These are phyloP conservation scores for Colletotrichum trifolii DNA, from an alignment of 2,329 filamentous ascomycete species.

Conservation along the genomic window DNA sequence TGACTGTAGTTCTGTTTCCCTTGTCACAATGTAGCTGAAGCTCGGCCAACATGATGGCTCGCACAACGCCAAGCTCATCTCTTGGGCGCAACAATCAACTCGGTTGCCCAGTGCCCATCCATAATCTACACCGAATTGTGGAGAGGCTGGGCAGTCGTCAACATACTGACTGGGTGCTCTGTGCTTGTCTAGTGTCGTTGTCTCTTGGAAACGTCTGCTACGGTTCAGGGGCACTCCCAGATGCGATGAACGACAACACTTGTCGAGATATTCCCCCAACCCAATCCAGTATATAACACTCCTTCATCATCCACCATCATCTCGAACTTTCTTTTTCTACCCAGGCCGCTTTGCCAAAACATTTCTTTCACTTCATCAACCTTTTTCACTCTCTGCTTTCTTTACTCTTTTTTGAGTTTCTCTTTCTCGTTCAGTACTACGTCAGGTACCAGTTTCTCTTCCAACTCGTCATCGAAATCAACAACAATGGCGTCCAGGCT, in stretches of 20 bases:
- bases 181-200: background rate
- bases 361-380: slow-evolving; percentile 12
- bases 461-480: background rate
- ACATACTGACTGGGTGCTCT: slow-evolving; percentile 6
- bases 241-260: slow-evolving; percentile 9
- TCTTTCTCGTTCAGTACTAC: background rate
- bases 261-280: background rate
- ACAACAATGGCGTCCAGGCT: slow-evolving; percentile 28
- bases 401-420: background rate
- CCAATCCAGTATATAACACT: slow-evolving; percentile 10
- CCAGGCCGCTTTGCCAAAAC: slow-evolving; percentile 23
- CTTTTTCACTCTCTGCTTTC: background rate
- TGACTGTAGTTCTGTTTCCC: background rate
- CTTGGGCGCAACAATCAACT: too few relatives aligned
- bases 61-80: too few relatives aligned
- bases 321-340: slow-evolving; percentile 2
- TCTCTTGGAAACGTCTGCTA: background rate
- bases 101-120: background rate
- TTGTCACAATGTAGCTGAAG: background rate
- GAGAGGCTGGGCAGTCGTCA: slow-evolving; percentile 30
- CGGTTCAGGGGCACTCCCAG: background rate
- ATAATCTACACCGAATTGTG: slow-evolving; percentile 27
- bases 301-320: slow-evolving; percentile 1
- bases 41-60: background rate
- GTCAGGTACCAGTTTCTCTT: slow-evolving; percentile 2